These are phyloP conservation scores for Hyparrhenia diplandra DNA, from an alignment of 176 grass and related monocot species.

Conservation along the genomic window DNA sequence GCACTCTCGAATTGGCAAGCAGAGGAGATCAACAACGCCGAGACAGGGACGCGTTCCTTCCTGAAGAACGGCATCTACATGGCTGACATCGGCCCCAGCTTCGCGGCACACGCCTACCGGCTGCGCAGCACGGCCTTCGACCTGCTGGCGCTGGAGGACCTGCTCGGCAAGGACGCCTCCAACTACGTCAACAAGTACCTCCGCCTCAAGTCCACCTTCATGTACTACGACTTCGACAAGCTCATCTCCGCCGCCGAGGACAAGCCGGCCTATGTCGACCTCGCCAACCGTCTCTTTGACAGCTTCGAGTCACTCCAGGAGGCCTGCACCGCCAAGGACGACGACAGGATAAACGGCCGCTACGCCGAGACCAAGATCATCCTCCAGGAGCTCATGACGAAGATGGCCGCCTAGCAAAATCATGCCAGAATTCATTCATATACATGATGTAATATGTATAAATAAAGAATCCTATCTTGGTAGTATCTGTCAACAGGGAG, in stretches of 20 bases:
- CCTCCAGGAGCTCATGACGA: slow-evolving; percentile 66
- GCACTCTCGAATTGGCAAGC: neutral
- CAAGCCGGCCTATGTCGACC: slow-evolving; percentile 32
- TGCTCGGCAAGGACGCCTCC: slow-evolving; percentile 69
- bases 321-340: slow-evolving; percentile 53
- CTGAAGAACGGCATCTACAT: slow-evolving; percentile 70
- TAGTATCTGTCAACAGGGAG: neutral
- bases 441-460: neutral
- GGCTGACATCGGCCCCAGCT: slow-evolving; percentile 53
- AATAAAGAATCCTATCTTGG: neutral
- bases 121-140: slow-evolving; percentile 76
- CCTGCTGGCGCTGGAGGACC: slow-evolving; percentile 82
- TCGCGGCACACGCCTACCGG: slow-evolving; percentile 51
- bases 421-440: neutral
- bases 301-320: slow-evolving; percentile 62
- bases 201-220: slow-evolving; percentile 76
- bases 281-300: slow-evolving; percentile 75
- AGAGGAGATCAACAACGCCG: slow-evolving; percentile 68
- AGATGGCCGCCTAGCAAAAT: slow-evolving; percentile 43
- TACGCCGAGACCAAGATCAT: slow-evolving; percentile 55
- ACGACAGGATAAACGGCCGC: slow-evolving; percentile 27
- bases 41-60: slow-evolving; percentile 67
- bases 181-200: slow-evolving; percentile 85
- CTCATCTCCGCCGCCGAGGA: slow-evolving; percentile 60
- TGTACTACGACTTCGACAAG: slow-evolving; percentile 92